phyloP scores from a whole-genome alignment of 768 basidiomycete genomes.

The Tricholoma matsutake region DNA sequence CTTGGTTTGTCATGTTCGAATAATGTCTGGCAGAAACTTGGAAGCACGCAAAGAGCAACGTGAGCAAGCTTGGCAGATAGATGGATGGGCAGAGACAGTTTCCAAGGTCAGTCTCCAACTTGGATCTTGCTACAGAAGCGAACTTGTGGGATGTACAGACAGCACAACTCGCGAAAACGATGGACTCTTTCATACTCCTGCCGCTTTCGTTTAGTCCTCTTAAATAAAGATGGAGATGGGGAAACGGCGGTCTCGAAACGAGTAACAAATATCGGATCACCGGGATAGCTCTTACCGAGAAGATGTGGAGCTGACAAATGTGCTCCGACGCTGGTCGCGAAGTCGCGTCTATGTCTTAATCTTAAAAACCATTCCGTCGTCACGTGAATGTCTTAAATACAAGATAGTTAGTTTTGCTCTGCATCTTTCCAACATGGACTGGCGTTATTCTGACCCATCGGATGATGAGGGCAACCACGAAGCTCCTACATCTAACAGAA shows the following conservation, averaged over 20 bases:
- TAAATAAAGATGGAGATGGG: slow-evolving; percentile 45
- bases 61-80: slow-evolving; percentile 90
- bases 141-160: slow-evolving; percentile 52
- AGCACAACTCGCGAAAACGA: slow-evolving; percentile 76
- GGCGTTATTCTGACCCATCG: slow-evolving; percentile 59
- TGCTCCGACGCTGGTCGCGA: too few species aligned
- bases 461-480: slow-evolving; percentile 51
- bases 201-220: slow-evolving; percentile 84
- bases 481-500: slow-evolving; percentile 41
- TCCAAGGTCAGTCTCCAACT: slow-evolving; percentile 58
- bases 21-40: slow-evolving; percentile 48
- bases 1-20: slow-evolving; percentile 11
- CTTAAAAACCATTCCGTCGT: background rate
- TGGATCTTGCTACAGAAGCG: background rate
- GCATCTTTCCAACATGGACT: slow-evolving; percentile 38
- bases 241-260: too few species aligned
- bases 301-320: too few species aligned
- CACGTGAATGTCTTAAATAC: slow-evolving; percentile 12
- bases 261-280: too few species aligned
- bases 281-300: too few species aligned
- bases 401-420: slow-evolving; percentile 13
- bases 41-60: slow-evolving; percentile 79
- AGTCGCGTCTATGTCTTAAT: too few species aligned
- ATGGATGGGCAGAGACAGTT: slow-evolving; percentile 95
- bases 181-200: slow-evolving; percentile 83